Evolutionary conservation across 768 basidiomycete genomes (phyloP), one percentile per base, ranked within the genome.

Genomic region (Lactarius sanguifluus): DNA sequence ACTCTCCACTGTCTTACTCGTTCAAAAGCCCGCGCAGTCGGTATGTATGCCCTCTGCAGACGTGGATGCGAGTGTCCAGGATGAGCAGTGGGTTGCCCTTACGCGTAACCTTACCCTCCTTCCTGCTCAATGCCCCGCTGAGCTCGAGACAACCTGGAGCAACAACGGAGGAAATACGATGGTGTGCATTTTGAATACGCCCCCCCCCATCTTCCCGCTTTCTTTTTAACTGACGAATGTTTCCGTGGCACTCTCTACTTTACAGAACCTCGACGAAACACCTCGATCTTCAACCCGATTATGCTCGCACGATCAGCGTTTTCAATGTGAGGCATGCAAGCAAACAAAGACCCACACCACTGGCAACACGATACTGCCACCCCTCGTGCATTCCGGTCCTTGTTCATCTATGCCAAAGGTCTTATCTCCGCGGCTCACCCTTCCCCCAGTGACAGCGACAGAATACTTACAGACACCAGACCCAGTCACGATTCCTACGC

Each of bases 11-110:
- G 18, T 57, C 38, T 25, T 62, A 4, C n/a, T 58, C 38, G 36
- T 62, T 36, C 65, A 60, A 28, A 30, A 55, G 16, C 34, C 59
- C 41, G 23, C 20, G 8, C 41, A 55, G 30, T 28, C 54, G 20
- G 25, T 43, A 16, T 65, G 43, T 18, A 56, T 38, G 5, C 43
- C 45, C 12, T 50, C 75, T 77, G 20, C 38, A 20, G 41, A 41
- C 34, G 55, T 20, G 47, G 71, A 57, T 56, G 61, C 20, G 43
- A 59, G 30, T 16, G 20, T 66, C 23, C 65, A 66, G 47, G 65
- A 66, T 9, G 90, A 91, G 65, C 90, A 92, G 72, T 92, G 89
- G 91, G 90, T 92, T 13, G 79, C 81, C 65, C 88, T 87, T 72
- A 83, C 91, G 5, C 81, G 84, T 62, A 86, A 82, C 57, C 80